A percentile compares a stretch with the other conserved stretches of the same genome.
Conservation (phyloP, 208 protist genomes). For the Vickermania spadyakhi region DNA sequence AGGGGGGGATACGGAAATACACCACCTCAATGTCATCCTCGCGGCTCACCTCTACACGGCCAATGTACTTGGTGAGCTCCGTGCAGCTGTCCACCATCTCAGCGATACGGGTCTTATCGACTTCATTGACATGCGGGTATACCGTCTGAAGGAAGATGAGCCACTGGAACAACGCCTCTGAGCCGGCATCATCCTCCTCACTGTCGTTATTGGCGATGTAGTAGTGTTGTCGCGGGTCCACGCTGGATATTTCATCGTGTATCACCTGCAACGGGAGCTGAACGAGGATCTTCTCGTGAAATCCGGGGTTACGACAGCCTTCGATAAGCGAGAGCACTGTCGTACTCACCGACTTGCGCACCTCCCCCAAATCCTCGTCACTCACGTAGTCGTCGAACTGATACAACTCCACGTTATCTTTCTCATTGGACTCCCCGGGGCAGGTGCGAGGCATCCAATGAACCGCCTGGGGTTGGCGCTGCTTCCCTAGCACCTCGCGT, state of each 20-base stretch:
- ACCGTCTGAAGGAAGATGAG: slow-evolving; percentile 56
- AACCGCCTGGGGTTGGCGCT: neutral
- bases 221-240: slow-evolving; percentile 19
- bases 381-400: slow-evolving; percentile 23
- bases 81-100: slow-evolving; percentile 26
- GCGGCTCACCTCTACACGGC: slow-evolving; percentile 69
- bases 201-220: slow-evolving; percentile 22
- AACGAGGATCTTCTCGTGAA: slow-evolving; percentile 35
- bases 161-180: slow-evolving; percentile 71
- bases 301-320: slow-evolving; percentile 36
- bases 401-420: neutral
- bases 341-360: slow-evolving; percentile 41
- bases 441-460: neutral
- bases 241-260: slow-evolving; percentile 28
- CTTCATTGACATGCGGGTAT: slow-evolving; percentile 25
- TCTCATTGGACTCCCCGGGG: neutral
- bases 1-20: slow-evolving; percentile 74
- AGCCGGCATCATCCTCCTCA: slow-evolving; percentile 29
- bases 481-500: neutral
- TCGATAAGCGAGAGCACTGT: slow-evolving; percentile 63
- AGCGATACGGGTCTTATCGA: slow-evolving; percentile 30
- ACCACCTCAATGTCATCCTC: slow-evolving; percentile 62
- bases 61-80: slow-evolving; percentile 30
- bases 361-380: slow-evolving; percentile 23
- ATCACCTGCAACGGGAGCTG: slow-evolving; percentile 48